Percentiles rank a stretch among this genome's conserved stretches.
phyloP scores from a whole-genome alignment of 805 yeast genomes.

The Komagataella mondaviorum region DNA sequence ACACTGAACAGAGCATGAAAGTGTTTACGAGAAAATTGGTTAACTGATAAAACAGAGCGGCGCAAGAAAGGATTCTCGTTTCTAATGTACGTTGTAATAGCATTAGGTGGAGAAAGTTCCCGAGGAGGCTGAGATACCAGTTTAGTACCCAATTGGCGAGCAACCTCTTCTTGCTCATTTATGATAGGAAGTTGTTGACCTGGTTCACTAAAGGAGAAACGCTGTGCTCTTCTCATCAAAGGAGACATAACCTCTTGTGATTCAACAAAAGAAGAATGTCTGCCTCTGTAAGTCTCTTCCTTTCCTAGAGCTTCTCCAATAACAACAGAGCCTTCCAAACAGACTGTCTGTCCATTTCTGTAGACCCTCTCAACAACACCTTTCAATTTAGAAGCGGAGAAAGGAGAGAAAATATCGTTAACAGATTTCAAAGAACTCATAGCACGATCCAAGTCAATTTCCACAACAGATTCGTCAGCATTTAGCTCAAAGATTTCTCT shows the following conservation, averaged over 20 bases:
- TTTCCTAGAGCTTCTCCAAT: conserved; percentile 47
- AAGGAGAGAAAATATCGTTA: conserved; percentile 38
- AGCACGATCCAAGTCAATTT: conserved; percentile 69
- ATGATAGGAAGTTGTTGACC: neutral
- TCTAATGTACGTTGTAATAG: conserved; percentile 65
- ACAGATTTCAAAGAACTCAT: conserved; percentile 26
- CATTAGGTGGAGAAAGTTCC: conserved; percentile 65
- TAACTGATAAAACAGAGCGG: conserved; percentile 77
- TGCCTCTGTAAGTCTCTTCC: conserved; percentile 32
- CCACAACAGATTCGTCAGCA: conserved; percentile 67
- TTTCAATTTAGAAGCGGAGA: conserved; percentile 35
- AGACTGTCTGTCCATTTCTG: conserved; percentile 64
- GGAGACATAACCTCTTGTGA: conserved; percentile 19
- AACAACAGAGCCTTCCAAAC: conserved; percentile 70
- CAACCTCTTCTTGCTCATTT: neutral
- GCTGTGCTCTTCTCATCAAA: conserved; percentile 25
- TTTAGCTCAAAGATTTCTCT: conserved; percentile 71
- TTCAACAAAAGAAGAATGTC: conserved; percentile 22
- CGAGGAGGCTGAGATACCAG: conserved; percentile 66
- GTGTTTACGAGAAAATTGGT: conserved; percentile 76
- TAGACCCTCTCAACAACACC: conserved; percentile 89
- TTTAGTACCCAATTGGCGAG: conserved; percentile 33
- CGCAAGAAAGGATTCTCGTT: conserved; percentile 83
- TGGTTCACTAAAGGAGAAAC: neutral
- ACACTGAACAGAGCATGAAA: conserved; percentile 88